Base-by-base conservation (phyloP, 2,329 filamentous ascomycete genomes). In the Colletotrichum paranaense region DNA sequence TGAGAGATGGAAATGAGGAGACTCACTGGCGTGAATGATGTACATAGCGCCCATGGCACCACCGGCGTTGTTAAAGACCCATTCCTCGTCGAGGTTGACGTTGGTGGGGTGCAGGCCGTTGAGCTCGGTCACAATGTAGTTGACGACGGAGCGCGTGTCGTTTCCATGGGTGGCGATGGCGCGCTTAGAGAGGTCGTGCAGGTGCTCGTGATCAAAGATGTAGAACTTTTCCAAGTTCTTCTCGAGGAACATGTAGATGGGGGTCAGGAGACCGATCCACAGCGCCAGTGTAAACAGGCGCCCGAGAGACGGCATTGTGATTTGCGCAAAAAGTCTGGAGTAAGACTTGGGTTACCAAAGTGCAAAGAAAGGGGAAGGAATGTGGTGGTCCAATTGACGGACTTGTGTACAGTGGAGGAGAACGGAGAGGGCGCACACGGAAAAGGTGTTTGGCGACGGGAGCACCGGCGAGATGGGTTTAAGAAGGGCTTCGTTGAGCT, bases 41-140 rank as follows among this genome's bases (percentile, higher is more conserved):
- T 94, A 95, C 95, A 97, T 97, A 79, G 90, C 93, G 68, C 95
- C 95, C 95, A 97, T 97, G 65, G 94, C 94, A 75, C 95, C 95
- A 65, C 95, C 95, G 64, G 94, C 94, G 80, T 97, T 97, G 88
- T 97, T 97, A 79, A 97, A 96, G 58, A 97, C 88, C 94, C 94
- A 97, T 82, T 96, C 93, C 84, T 96, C 91, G 72, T 92, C 85
- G 68, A 89, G 81, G 84, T 93, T 95, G 80, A 96, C 80, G 82
- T 94, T 85, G 62, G 79, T 78, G 63, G 84, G 81, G 80, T 84
- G 78, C 78, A 87, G 88, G 77, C 85, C 84, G 77, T 86, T 85
- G 68, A 97, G 87, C 84, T 94, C 92, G 73, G 84, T 79, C 64
- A 94, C 90, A 76, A 97, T 95, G 84, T 89, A 91, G 76, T 87